Conservation (phyloP, 2,329 filamentous ascomycete species). For the Bipolaris gigantea region DNA sequence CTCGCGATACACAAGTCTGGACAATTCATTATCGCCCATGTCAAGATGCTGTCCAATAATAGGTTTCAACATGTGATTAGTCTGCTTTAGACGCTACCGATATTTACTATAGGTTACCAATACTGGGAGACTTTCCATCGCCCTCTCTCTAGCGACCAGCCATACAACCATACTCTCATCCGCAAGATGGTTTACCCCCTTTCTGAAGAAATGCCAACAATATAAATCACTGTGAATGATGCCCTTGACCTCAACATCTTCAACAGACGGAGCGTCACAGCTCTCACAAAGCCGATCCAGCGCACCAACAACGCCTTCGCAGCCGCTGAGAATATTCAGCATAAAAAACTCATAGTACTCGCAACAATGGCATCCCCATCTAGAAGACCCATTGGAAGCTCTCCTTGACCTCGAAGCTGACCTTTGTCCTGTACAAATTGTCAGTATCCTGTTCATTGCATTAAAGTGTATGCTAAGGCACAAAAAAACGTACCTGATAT, state of each 20-base stretch:
- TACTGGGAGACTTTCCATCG: neutral
- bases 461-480: neutral
- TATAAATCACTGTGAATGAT: neutral
- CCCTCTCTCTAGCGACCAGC: neutral
- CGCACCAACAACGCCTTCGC: slow-evolving; percentile 3
- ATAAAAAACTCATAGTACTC: slow-evolving; percentile 9
- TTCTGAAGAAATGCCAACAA: neutral
- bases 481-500: slow-evolving; percentile 60
- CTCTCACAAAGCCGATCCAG: neutral
- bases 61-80: neutral
- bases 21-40: too few species aligned
- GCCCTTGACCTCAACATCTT: neutral
- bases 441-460: slow-evolving; percentile 14
- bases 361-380: neutral
- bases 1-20: neutral
- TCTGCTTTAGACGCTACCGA: neutral
- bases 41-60: neutral
- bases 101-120: neutral
- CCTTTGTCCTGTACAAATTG: slow-evolving; percentile 46
- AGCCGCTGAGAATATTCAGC: neutral
- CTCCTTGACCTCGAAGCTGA: slow-evolving; percentile 62
- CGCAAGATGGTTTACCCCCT: neutral
- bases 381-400: slow-evolving; percentile 68
- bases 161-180: neutral
- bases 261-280: neutral